Percentiles rank a stretch among this genome's conserved stretches.
phyloP scores from a whole-genome alignment of 148 eudicot genomes.

The Limonium bicolor region DNA sequence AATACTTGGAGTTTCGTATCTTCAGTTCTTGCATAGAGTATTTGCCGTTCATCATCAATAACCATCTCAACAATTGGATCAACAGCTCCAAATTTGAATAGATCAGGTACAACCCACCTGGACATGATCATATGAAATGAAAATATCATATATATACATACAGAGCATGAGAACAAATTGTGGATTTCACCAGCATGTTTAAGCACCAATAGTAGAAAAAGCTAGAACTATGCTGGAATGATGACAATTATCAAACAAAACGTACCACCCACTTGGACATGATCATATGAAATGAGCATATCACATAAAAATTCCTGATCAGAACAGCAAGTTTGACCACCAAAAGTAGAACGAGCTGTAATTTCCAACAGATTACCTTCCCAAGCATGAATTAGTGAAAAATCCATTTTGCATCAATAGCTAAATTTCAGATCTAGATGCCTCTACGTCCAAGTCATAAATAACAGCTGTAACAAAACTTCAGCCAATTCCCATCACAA shows the following conservation, averaged over 20 bases:
- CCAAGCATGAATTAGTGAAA: neutral
- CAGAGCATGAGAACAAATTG: too few species aligned
- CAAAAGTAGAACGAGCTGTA: too few species aligned
- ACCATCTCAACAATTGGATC: constrained; percentile 96
- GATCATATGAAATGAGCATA: constrained; percentile 4
- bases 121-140: constrained; percentile 7
- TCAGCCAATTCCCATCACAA: too few species aligned
- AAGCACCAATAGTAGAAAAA: too few species aligned
- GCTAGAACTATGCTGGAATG: too few species aligned
- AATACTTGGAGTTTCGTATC: constrained; percentile 89
- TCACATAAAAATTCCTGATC: neutral
- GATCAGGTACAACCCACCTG: constrained; percentile 97
- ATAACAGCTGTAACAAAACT: neutral
- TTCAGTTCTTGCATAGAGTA: constrained; percentile 90
- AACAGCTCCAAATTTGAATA: constrained; percentile 92
- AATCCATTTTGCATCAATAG: neutral
- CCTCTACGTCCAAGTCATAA: neutral
- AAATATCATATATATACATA: neutral
- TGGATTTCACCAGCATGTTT: neutral
- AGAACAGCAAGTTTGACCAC: neutral
- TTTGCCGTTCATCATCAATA: constrained; percentile 80
- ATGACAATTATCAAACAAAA: too few species aligned
- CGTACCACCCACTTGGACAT: constrained; percentile 84
- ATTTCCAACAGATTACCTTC: too few species aligned
- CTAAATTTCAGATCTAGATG: neutral